Evolutionary conservation across 164 flowering plant genomes (phyloP).

Genomic region (Sedum album): DNA sequence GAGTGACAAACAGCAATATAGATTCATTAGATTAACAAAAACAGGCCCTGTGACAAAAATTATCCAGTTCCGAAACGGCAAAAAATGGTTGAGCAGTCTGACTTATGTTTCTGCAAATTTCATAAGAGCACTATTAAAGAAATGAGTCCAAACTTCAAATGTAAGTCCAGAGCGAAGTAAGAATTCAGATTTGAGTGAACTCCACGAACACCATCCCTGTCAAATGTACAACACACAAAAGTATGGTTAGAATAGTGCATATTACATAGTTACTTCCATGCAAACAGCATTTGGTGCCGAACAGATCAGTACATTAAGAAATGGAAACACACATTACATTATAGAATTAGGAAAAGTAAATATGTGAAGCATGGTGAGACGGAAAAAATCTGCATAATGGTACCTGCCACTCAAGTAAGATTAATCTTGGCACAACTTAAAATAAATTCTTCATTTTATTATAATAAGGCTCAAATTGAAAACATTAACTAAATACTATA

Average conservation of each 20-base stretch:
- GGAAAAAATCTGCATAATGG: no score
- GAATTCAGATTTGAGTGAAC: background rate
- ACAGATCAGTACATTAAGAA: background rate
- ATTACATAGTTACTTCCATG: background rate
- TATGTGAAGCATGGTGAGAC: background rate
- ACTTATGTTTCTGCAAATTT: conserved; percentile 74
- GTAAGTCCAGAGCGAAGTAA: conserved; percentile 12
- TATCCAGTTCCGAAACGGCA: background rate
- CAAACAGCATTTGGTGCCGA: background rate
- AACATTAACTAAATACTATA: background rate
- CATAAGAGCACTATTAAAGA: conserved; percentile 91
- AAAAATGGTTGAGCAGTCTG: conserved; percentile 13
- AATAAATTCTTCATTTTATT: background rate
- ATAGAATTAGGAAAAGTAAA: background rate
- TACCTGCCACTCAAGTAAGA: background rate
- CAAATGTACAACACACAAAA: background rate
- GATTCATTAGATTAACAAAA: conserved; percentile 2
- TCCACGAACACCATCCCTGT: conserved; percentile 3
- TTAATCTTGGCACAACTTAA: background rate
- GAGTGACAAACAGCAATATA: background rate
- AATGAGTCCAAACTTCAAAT: conserved; percentile 96
- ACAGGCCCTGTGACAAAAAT: background rate
- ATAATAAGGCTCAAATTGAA: background rate
- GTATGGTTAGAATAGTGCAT: background rate
- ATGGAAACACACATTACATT: no score